Evolutionary conservation across 2,329 filamentous ascomycete genomes (phyloP).

Genomic region (Claviceps africana): DNA sequence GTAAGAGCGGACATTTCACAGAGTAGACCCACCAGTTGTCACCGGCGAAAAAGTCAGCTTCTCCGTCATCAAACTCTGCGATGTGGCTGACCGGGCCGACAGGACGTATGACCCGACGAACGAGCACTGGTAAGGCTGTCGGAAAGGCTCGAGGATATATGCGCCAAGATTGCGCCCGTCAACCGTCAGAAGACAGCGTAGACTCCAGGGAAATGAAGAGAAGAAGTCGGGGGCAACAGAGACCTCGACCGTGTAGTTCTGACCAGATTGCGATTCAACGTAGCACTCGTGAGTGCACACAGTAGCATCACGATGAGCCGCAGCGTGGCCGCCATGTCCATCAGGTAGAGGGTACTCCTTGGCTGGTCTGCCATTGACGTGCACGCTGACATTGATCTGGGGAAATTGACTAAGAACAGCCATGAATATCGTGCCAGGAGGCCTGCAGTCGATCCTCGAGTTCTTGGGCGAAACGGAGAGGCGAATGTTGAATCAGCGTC

Average conservation of each 20-base stretch:
- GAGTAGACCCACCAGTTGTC: not conserved
- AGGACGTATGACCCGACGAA: not conserved
- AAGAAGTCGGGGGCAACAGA: not conserved
- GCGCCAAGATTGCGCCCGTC: conserved; percentile 4
- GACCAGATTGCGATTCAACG: conserved; percentile 12
- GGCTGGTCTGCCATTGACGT: conserved; percentile 9
- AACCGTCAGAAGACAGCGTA: not conserved
- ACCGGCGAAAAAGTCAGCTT: not conserved
- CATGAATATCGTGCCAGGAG: conserved; percentile 6
- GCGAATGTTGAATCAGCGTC: not conserved
- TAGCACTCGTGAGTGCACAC: conserved; percentile 6
- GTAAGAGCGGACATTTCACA: not conserved
- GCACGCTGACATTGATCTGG: conserved; percentile 8
- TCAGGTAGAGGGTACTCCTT: conserved; percentile 9
- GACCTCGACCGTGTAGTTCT: conserved; percentile 8
- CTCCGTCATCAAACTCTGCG: not conserved
- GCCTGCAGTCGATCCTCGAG: not conserved
- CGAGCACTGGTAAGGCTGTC: not conserved
- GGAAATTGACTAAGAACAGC: conserved; percentile 10
- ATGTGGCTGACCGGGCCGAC: not conserved
- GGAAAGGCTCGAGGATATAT: not conserved
- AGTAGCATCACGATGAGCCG: not conserved
- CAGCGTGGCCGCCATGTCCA: not conserved
- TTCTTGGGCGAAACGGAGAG: not conserved
- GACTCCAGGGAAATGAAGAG: too few species aligned